Conservation (phyloP, 306 rosid species). For the Pyrus pyrifolia region DNA sequence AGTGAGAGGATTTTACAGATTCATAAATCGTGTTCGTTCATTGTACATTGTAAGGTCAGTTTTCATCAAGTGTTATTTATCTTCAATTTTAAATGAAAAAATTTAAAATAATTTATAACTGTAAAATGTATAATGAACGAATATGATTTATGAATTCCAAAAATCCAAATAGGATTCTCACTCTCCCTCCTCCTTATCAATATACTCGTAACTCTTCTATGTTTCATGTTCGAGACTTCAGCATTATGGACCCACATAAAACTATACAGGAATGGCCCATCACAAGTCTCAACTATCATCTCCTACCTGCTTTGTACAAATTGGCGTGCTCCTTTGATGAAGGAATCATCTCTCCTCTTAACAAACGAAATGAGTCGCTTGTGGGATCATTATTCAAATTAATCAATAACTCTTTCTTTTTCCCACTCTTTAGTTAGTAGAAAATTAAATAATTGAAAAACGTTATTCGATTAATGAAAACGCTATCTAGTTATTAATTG, state of each 20-base stretch:
- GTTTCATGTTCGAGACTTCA: background rate
- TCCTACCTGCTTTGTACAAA: conserved; percentile 12
- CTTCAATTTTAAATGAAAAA: no score
- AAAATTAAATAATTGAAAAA: no score
- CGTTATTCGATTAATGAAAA: background rate
- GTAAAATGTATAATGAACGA: accelerated
- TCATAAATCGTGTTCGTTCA: no score
- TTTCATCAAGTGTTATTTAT: no score
- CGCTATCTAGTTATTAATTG: no score
- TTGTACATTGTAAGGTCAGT: accelerated
- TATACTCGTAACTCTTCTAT: conserved; percentile 11
- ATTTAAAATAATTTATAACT: no score
- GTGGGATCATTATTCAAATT: background rate
- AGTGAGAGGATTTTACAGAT: accelerated
- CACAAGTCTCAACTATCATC: conserved; percentile 17
- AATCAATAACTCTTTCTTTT: background rate
- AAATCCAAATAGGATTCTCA: no score
- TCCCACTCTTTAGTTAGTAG: background rate
- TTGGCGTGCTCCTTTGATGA: background rate
- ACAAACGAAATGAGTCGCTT: background rate
- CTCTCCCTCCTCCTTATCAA: background rate
- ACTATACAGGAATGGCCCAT: conserved; percentile 17
- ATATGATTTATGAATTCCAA: no score
- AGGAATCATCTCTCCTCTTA: background rate
- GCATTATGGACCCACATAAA: conserved; percentile 20